Evolutionary conservation across 208 protist species (phyloP).

Genomic region (Jaenimonas drosophilae): DNA sequence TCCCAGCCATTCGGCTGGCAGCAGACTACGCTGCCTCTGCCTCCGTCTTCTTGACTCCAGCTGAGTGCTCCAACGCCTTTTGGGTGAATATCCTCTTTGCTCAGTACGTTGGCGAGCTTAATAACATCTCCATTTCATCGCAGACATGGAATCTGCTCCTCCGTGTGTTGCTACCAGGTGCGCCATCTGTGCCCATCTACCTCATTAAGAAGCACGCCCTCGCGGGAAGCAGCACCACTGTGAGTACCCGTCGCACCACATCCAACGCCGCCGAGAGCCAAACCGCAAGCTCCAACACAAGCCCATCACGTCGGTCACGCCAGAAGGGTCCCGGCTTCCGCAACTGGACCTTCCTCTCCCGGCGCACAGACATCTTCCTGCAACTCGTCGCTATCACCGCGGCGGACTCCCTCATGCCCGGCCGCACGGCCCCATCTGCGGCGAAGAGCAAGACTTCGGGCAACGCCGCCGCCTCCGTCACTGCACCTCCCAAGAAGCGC

Average conservation of each 20-base stretch:
- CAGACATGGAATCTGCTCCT: slow-evolving; percentile 55
- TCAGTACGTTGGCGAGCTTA: slow-evolving; percentile 42
- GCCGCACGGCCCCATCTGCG: not conserved
- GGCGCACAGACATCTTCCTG: slow-evolving; percentile 33
- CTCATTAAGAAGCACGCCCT: slow-evolving; percentile 26
- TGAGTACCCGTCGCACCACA: not conserved
- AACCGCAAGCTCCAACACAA: not conserved
- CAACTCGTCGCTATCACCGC: slow-evolving; percentile 32
- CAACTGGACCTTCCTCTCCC: slow-evolving; percentile 37
- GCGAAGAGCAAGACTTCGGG: not conserved
- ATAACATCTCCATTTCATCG: slow-evolving; percentile 25
- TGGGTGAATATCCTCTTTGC: slow-evolving; percentile 73
- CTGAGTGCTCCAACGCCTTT: slow-evolving; percentile 62
- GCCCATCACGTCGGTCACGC: not conserved
- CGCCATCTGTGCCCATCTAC: slow-evolving; percentile 60
- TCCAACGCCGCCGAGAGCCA: not conserved
- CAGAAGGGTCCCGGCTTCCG: slow-evolving; percentile 3
- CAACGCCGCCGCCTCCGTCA: not conserved
- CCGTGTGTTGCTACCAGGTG: slow-evolving; percentile 47
- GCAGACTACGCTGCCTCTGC: slow-evolving; percentile 37
- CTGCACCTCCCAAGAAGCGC: no score
- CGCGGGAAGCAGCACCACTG: not conserved
- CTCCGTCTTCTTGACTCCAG: slow-evolving; percentile 23
- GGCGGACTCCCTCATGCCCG: slow-evolving; percentile 28
- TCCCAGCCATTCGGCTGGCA: slow-evolving; percentile 51